Base-by-base conservation (phyloP, 495 filamentous ascomycete genomes). In the Podospora didyma region DNA sequence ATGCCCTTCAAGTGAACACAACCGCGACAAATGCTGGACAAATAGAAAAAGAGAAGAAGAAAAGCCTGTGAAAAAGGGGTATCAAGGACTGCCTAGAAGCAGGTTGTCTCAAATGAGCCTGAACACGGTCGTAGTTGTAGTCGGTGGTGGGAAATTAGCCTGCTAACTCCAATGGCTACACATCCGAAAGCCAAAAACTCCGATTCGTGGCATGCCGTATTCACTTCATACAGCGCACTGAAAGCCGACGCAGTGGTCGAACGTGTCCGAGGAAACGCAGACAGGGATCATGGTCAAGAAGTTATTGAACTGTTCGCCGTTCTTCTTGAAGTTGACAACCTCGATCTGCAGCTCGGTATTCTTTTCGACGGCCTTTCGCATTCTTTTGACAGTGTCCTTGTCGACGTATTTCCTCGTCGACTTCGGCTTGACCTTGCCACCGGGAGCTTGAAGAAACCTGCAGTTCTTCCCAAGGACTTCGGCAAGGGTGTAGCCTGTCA, bases 381-480 rank as follows among this genome's bases (percentile, higher is more conserved):
- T 72, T 55, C 65, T 63, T 37, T 63, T 58, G 46, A 75, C 53
- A 2, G 65, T 58, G n/a, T 68, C 65, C 39, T 65, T 64, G 61
- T 75, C 66, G 54, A 73, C 67, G 31, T 69, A 58, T 24, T 69
- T 65, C 26, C 70, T 69, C 14, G 58, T 23, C 14, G 67, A 67
- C 35, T 56, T 58, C n/a, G 59, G 57, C 19, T 53, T 49, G 23
- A 74, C 68, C 23, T 64, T 60, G 3, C 66, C 69, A 3, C 53
- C 69, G 16, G 77, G 76, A 7, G 72, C 64, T 62, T 82, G 79
- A 20, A 82, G 59, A 52, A 82, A 80, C n/a, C 79, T 78, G 51
- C 78, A 81, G 63, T 82, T 82, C 17, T 60, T 52, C 0, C 77
- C 76, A n/a, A 77, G 31, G 10, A 75, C 66, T 54, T 82, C 77